Percentiles rank a stretch among this genome's conserved stretches.
phyloP scores from a whole-genome alignment of 2,329 filamentous ascomycete species.

The Aureobasidium sp. region DNA sequence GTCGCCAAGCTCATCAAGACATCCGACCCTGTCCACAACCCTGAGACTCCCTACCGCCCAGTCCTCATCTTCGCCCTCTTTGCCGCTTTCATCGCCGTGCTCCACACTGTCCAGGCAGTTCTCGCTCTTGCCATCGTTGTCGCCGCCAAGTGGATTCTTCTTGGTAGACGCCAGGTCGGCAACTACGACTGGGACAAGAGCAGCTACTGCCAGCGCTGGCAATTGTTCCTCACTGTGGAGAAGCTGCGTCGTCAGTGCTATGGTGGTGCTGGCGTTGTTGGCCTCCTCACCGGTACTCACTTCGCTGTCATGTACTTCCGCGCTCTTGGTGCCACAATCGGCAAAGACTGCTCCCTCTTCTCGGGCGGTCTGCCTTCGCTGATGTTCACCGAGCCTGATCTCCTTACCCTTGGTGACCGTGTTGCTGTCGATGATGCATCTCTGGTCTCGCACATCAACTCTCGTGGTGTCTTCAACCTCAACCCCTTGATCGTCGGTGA shows the following conservation, averaged over 20 bases:
- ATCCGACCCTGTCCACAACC: constrained; percentile 17
- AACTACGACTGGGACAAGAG: constrained; percentile 53
- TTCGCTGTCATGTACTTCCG: constrained; percentile 50
- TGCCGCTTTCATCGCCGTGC: constrained; percentile 34
- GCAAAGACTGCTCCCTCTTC: constrained; percentile 50
- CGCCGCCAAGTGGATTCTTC: constrained; percentile 45
- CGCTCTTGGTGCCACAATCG: constrained; percentile 47
- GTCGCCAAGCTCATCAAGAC: constrained; percentile 29
- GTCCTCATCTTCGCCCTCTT: constrained; percentile 38
- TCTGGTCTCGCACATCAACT: constrained; percentile 52
- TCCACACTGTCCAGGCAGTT: constrained; percentile 40
- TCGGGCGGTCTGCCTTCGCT: constrained; percentile 47
- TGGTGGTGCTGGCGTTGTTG: constrained; percentile 45
- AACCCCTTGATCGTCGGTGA: constrained; percentile 47
- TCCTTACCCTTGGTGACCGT: constrained; percentile 47
- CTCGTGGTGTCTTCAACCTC: constrained; percentile 50
- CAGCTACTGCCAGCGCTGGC: constrained; percentile 53
- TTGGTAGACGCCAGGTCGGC: constrained; percentile 46
- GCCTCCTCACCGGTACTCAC: constrained; percentile 48
- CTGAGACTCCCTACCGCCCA: constrained; percentile 22
- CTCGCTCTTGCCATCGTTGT: constrained; percentile 41
- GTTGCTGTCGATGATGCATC: constrained; percentile 51
- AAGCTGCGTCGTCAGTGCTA: constrained; percentile 46
- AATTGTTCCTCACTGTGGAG: constrained; percentile 48
- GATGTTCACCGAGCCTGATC: constrained; percentile 53